A percentile compares a stretch with the other conserved stretches of the same genome.
Evolutionary conservation across 106 monocot genomes (phyloP).

Genomic region (Dendrobium huoshanense): DNA sequence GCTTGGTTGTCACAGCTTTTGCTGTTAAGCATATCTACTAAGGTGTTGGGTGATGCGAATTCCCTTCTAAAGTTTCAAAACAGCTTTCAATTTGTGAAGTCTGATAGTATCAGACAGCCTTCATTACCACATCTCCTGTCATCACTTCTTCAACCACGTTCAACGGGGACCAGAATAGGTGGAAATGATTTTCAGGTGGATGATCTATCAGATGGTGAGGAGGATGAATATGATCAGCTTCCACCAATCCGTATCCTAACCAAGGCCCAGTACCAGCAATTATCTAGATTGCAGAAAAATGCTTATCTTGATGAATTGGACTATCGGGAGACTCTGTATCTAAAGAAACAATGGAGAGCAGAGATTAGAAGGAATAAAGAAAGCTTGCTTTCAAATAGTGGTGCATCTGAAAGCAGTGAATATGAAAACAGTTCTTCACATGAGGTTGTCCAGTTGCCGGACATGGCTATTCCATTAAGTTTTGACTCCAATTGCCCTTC

Average conservation of each 20-base stretch:
- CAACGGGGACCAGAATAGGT: conserved; percentile 9
- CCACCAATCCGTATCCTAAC: conserved; percentile 77
- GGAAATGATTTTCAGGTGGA: conserved; percentile 25
- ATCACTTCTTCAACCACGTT: conserved; percentile 49
- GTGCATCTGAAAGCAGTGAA: conserved; percentile 11
- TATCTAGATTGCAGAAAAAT: conserved; percentile 62
- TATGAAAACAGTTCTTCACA: conserved; percentile 22
- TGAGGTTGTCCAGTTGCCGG: conserved; percentile 49
- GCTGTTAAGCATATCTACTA: conserved; percentile 58
- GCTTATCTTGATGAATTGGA: conserved; percentile 91
- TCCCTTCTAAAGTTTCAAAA: conserved; percentile 62
- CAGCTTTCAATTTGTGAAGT: conserved; percentile 31
- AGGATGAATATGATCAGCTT: conserved; percentile 79
- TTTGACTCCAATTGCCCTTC: conserved; percentile 53
- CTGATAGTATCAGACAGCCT: conserved; percentile 31
- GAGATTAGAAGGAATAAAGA: conserved; percentile 45
- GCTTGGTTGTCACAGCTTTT: conserved; percentile 65
- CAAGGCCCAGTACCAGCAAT: conserved; percentile 56
- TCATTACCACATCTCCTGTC: conserved; percentile 91
- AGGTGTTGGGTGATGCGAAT: conserved; percentile 70
- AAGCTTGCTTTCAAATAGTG: conserved; percentile 8
- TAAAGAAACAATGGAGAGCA: conserved; percentile 82
- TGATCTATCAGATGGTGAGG: conserved; percentile 30
- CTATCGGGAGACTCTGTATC: conserved; percentile 79
- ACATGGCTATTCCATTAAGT: conserved; percentile 57